Evolutionary conservation across 2,329 filamentous ascomycete species (phyloP).

Genomic region (Corynespora cassiicola): DNA sequence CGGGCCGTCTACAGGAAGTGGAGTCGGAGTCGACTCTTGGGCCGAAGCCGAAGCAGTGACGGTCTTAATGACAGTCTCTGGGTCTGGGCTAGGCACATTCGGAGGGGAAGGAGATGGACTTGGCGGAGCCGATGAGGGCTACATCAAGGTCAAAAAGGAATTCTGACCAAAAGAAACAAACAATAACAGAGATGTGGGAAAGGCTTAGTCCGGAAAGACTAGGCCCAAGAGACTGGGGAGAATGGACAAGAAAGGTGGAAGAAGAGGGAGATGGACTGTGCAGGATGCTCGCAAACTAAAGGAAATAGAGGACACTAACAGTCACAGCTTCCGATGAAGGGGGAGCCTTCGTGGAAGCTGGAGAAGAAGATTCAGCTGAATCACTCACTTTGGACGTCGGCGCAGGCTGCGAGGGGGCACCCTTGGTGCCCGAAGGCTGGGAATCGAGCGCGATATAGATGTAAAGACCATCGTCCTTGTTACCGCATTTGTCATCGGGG

Average conservation of each 20-base stretch:
- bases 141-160: conserved; percentile 35
- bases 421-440: conserved; percentile 65
- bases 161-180: conserved; percentile 3
- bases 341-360: conserved; percentile 19
- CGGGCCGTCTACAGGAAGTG: neutral
- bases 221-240: conserved; percentile 6
- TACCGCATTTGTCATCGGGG: conserved; percentile 70
- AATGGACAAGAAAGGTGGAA: conserved; percentile 5
- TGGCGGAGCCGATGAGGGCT: conserved; percentile 42
- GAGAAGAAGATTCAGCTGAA: conserved; percentile 18
- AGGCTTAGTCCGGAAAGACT: conserved; percentile 5
- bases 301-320: conserved; percentile 36
- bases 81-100: conserved; percentile 23
- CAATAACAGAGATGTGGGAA: conserved; percentile 8
- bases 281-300: conserved; percentile 22
- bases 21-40: neutral
- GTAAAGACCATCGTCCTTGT: conserved; percentile 58
- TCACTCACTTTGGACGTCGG: conserved; percentile 32
- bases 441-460: conserved; percentile 66
- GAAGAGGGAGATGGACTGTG: conserved; percentile 9
- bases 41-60: conserved; percentile 18
- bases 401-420: conserved; percentile 39
- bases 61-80: conserved; percentile 34
- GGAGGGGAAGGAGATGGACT: conserved; percentile 26
- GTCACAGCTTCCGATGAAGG: conserved; percentile 24